Evolutionary conservation across 2,329 filamentous ascomycete species (phyloP).

Genomic region (Colletotrichum noveboracense): DNA sequence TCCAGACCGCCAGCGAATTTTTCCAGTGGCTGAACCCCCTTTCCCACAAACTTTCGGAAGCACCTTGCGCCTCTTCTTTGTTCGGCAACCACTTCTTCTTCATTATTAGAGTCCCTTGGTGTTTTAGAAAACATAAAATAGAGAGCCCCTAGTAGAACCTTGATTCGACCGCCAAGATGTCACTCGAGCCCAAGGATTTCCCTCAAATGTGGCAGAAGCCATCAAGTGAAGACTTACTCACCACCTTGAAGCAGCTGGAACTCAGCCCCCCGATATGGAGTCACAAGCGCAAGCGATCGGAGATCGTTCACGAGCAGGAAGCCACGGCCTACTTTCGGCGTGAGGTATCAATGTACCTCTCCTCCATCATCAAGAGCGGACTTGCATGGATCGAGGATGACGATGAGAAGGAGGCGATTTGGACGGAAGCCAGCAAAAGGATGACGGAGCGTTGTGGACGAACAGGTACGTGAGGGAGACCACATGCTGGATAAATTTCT

Average conservation of each 20-base stretch:
- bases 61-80: not conserved
- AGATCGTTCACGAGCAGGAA: slow-evolving; percentile 47
- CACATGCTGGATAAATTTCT: not conserved
- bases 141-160: slow-evolving; percentile 6
- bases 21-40: not conserved
- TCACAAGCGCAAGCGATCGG: slow-evolving; percentile 42
- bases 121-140: not conserved
- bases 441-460: slow-evolving; percentile 88
- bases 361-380: slow-evolving; percentile 69
- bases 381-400: slow-evolving; percentile 74
- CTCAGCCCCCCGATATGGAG: slow-evolving; percentile 74
- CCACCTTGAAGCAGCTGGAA: slow-evolving; percentile 69
- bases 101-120: not conserved
- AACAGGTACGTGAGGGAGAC: slow-evolving; percentile 50
- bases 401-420: slow-evolving; percentile 70
- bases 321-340: slow-evolving; percentile 48
- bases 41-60: not conserved
- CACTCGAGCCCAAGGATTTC: slow-evolving; percentile 60
- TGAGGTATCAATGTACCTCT: slow-evolving; percentile 70
- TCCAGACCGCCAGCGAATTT: slow-evolving; percentile 20
- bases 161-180: slow-evolving; percentile 28
- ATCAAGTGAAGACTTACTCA: slow-evolving; percentile 65
- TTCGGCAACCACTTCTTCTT: not conserved
- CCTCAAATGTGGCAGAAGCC: slow-evolving; percentile 86
- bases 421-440: slow-evolving; percentile 79